Evolutionary conservation across 179 eudicot genomes (phyloP).

Genomic region (Silene noctiflora): DNA sequence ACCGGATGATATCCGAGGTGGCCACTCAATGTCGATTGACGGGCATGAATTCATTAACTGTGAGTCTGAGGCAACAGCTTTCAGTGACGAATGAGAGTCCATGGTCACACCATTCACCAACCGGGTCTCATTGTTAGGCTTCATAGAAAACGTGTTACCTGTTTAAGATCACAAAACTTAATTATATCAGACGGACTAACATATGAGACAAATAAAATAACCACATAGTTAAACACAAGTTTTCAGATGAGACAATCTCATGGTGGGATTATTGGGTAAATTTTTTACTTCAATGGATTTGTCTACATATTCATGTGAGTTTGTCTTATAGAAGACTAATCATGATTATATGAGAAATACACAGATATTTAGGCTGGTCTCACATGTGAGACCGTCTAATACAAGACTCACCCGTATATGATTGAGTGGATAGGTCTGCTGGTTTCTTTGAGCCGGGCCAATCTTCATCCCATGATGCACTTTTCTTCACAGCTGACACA

Average conservation of each 20-base stretch:
- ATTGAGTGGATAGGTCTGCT: constrained; percentile 27
- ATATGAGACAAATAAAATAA: background rate
- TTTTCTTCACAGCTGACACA: constrained; percentile 44
- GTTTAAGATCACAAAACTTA: constrained; percentile 23
- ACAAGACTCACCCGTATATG: background rate
- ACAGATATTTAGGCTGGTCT: background rate
- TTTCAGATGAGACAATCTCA: too few relatives aligned
- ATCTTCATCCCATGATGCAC: constrained; percentile 86
- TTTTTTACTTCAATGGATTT: background rate
- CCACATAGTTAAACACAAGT: background rate
- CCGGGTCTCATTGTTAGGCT: constrained; percentile 32
- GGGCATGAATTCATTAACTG: constrained; percentile 53
- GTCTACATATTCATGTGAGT: background rate
- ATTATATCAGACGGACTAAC: background rate
- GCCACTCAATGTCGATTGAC: constrained; percentile 90
- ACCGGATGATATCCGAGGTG: constrained; percentile 60
- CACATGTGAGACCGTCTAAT: background rate
- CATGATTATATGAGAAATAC: background rate
- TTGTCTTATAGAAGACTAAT: background rate
- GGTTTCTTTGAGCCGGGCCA: constrained; percentile 54
- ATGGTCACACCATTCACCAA: constrained; percentile 28
- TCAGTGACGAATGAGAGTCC: constrained; percentile 28
- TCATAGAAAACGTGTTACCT: constrained; percentile 28
- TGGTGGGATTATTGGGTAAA: background rate
- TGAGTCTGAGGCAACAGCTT: constrained; percentile 41